Percentiles rank a stretch among this genome's conserved stretches.
Evolutionary conservation across 139 green algal species (phyloP).

Genomic region (Helicosporidium sp.): DNA sequence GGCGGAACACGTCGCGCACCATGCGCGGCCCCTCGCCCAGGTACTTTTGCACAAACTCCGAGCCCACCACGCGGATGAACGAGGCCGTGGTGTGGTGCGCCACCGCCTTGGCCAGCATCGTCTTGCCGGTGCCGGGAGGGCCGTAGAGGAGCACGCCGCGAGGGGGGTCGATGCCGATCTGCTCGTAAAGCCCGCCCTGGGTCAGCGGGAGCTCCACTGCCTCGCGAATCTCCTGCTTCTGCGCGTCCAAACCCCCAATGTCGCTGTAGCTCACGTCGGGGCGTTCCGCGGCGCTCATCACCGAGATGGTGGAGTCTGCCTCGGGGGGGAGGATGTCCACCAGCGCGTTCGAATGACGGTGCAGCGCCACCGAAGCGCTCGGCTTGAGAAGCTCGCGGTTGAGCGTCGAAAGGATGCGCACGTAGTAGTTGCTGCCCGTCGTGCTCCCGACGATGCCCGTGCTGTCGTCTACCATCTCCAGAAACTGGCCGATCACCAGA

Average conservation of each 20-base stretch:
- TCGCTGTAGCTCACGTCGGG: slow-evolving; percentile 91
- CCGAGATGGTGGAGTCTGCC: slow-evolving; percentile 86
- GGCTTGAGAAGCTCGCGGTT: slow-evolving; percentile 95
- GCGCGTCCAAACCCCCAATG: slow-evolving; percentile 92
- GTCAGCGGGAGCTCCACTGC: slow-evolving; percentile 95
- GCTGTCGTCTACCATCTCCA: slow-evolving; percentile 95
- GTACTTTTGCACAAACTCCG: slow-evolving; percentile 98
- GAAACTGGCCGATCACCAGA: slow-evolving; percentile 95
- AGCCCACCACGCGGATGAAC: slow-evolving; percentile 94
- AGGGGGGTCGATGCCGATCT: slow-evolving; percentile 90
- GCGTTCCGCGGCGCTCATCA: slow-evolving; percentile 74
- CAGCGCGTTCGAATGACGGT: slow-evolving; percentile 92
- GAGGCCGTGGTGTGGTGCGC: slow-evolving; percentile 90
- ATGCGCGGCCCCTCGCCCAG: slow-evolving; percentile 92
- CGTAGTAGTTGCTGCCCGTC: slow-evolving; percentile 62
- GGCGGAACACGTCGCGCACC: slow-evolving; percentile 93
- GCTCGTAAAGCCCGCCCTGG: slow-evolving; percentile 81
- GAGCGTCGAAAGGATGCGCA: slow-evolving; percentile 85
- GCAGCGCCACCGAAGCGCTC: slow-evolving; percentile 76
- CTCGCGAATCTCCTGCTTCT: slow-evolving; percentile 99
- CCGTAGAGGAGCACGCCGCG: slow-evolving; percentile 92
- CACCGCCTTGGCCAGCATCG: slow-evolving; percentile 89
- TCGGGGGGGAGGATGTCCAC: slow-evolving; percentile 96
- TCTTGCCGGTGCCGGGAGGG: slow-evolving; percentile 77
- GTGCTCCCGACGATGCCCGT: slow-evolving; percentile 92